phyloP scores from a whole-genome alignment of 495 filamentous ascomycete species.

The Penicillium riverlandense region DNA sequence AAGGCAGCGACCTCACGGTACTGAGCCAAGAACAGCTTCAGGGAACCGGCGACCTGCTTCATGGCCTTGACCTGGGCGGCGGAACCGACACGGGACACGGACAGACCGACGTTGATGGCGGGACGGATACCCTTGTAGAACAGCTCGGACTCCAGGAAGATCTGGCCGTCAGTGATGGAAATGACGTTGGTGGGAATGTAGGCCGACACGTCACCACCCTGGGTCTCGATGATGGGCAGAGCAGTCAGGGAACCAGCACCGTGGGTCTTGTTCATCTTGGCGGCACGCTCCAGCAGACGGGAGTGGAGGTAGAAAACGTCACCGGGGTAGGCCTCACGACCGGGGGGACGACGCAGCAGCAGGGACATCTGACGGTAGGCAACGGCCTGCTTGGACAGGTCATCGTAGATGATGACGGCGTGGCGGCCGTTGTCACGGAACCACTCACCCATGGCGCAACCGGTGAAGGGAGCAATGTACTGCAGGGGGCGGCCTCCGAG shows the following conservation, averaged over 20 bases:
- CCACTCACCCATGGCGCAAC: slow-evolving; percentile 71
- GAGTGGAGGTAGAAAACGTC: slow-evolving; percentile 99
- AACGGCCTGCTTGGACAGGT: slow-evolving; percentile 98
- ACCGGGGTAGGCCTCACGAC: slow-evolving; percentile 99
- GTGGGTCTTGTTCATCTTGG: slow-evolving; percentile 97
- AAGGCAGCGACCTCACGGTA: slow-evolving; percentile 99
- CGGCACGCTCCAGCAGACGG: slow-evolving; percentile 96
- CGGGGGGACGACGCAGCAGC: slow-evolving; percentile 95
- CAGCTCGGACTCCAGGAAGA: slow-evolving; percentile 98
- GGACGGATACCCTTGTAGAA: slow-evolving; percentile 99
- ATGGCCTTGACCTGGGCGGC: slow-evolving; percentile 99
- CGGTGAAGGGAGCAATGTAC: slow-evolving; percentile 95
- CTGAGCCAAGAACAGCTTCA: slow-evolving; percentile 99
- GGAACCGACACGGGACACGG: slow-evolving; percentile 98
- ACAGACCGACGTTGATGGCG: slow-evolving; percentile 99
- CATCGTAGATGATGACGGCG: slow-evolving; percentile 89
- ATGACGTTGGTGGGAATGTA: slow-evolving; percentile 99
- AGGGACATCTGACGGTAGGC: slow-evolving; percentile 99
- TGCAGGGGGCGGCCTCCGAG: slow-evolving; percentile 93
- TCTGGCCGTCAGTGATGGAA: slow-evolving; percentile 99
- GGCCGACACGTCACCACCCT: slow-evolving; percentile 99
- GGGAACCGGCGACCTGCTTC: slow-evolving; percentile 99
- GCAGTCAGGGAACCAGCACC: slow-evolving; percentile 96
- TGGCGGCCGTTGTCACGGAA: slow-evolving; percentile 93
- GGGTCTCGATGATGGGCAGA: slow-evolving; percentile 97